phyloP scores from a whole-genome alignment of 2,329 filamentous ascomycete species.

The Onygena corvina region DNA sequence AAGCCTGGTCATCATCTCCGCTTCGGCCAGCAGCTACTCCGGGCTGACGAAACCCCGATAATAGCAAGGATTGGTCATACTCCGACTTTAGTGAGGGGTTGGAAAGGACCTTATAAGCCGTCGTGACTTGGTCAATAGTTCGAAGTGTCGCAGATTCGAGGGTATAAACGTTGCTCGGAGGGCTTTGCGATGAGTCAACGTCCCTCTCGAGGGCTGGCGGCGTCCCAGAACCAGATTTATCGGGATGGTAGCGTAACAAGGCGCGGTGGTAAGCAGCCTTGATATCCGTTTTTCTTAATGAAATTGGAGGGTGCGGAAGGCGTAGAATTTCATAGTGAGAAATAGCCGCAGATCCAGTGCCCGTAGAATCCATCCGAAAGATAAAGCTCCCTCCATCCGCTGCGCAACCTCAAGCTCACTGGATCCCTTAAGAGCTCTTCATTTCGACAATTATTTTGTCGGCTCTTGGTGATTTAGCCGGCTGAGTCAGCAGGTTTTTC shows the following conservation, averaged over 20 bases:
- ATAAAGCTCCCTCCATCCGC: neutral
- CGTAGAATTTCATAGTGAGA: constrained; percentile 32
- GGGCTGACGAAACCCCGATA: constrained; percentile 19
- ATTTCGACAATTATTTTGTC: too few relatives aligned
- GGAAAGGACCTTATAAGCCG: constrained; percentile 45
- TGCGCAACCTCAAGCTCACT: neutral
- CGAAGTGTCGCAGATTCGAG: neutral
- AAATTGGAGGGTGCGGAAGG: constrained; percentile 22
- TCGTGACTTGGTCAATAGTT: constrained; percentile 47
- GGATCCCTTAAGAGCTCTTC: too few relatives aligned
- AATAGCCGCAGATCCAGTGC: constrained; percentile 15
- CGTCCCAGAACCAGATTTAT: constrained; percentile 22
- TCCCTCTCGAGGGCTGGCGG: neutral
- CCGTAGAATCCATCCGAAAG: neutral
- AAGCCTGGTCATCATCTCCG: constrained; percentile 20
- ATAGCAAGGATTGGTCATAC: constrained; percentile 38
- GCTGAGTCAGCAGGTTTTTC: too few relatives aligned
- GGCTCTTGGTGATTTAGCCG: too few relatives aligned
- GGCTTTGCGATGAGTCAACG: neutral
- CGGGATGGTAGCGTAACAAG: constrained; percentile 47
- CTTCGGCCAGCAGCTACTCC: constrained; percentile 17
- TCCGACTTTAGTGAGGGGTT: constrained; percentile 34
- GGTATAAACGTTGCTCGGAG: neutral
- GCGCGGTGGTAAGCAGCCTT: constrained; percentile 47
- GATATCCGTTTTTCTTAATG: constrained; percentile 33